A percentile compares a stretch with the other conserved stretches of the same genome.
Evolutionary conservation across 1,139 yeast species (phyloP).

Genomic region (Kodamaea anthophila): DNA sequence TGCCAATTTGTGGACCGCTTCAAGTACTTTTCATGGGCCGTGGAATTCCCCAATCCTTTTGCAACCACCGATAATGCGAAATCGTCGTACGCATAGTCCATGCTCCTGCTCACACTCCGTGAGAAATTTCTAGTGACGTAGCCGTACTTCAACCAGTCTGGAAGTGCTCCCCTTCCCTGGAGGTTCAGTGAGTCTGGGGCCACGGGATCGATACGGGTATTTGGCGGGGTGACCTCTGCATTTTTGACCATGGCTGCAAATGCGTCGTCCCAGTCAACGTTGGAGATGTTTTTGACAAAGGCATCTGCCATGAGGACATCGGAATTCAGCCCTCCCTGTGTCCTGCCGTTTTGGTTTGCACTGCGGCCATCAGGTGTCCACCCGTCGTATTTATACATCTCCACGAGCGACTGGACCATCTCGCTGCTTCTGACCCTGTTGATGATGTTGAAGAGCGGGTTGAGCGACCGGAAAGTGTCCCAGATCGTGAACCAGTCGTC

Average conservation of each 20-base stretch:
- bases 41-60: constrained; percentile 19
- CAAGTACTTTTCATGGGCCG: constrained; percentile 24
- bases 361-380: constrained; percentile 36
- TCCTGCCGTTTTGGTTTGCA: constrained; percentile 33
- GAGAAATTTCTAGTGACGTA: constrained; percentile 25
- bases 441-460: constrained; percentile 26
- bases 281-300: constrained; percentile 21
- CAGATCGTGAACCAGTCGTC: constrained; percentile 38
- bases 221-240: constrained; percentile 26
- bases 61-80: constrained; percentile 32
- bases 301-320: constrained; percentile 38
- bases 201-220: constrained; percentile 13
- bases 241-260: constrained; percentile 31
- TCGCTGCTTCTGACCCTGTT: constrained; percentile 26
- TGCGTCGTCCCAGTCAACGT: constrained; percentile 26
- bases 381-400: constrained; percentile 28
- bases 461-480: constrained; percentile 32
- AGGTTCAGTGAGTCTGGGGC: constrained; percentile 25
- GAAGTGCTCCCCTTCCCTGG: constrained; percentile 28
- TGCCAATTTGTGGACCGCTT: constrained; percentile 32
- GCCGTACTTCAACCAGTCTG: constrained; percentile 26
- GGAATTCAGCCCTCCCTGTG: constrained; percentile 37
- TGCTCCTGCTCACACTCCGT: constrained; percentile 30
- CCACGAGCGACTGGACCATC: constrained; percentile 23
- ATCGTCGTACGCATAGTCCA: constrained; percentile 36